Base-by-base conservation (phyloP, 2,329 filamentous ascomycete species). In the Penicillium oxalicum region DNA sequence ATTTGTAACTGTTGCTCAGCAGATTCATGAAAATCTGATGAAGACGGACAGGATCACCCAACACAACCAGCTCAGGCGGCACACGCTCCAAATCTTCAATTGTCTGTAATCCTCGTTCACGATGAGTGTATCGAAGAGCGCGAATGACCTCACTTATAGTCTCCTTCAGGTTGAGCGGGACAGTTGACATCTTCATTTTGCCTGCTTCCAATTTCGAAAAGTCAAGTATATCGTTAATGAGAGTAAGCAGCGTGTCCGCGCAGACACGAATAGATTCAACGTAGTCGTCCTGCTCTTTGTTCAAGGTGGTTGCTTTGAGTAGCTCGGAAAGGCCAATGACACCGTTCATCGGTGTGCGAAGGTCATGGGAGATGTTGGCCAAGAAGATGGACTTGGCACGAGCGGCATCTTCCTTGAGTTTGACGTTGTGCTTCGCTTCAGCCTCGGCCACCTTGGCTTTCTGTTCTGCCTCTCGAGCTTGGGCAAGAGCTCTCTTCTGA, bases 301-400 rank as follows among this genome's bases (percentile, higher is more conserved):
- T 77, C 34, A 84, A 58, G 5, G 64, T 67, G 8, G 79, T 83
- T 6, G 73, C 74, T 57, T 83, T 83, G 24, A 84, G 71, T 38
- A 84, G 67, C 57, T 84, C 80, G 2, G 77, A 80, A 69, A 83
- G 79, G 32, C 93, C 93, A 61, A 98, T 77, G 42, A 97, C 96
- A 9, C 91, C 93, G 63, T 97, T 97, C 49, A 97, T 77, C 0
- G 93, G 93, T 1, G 93, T 98, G 65, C 95, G 94, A 33, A 98
- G 77, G 67, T 97, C 83, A 57, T 86, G 83, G 1, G 79, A 83
- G 44, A 97, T 95, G 61, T 97, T 97, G 13, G 93, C 93, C 54
- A 98, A 94, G 72, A 97, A 97, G 7, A 97, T 76, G 0, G 93
- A 97, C 72, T 98, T 98, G 1, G 80, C 81, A 59, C 77, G 81